Evolutionary conservation across 2,329 filamentous ascomycete species (phyloP).

Genomic region (Fusarium sp.): DNA sequence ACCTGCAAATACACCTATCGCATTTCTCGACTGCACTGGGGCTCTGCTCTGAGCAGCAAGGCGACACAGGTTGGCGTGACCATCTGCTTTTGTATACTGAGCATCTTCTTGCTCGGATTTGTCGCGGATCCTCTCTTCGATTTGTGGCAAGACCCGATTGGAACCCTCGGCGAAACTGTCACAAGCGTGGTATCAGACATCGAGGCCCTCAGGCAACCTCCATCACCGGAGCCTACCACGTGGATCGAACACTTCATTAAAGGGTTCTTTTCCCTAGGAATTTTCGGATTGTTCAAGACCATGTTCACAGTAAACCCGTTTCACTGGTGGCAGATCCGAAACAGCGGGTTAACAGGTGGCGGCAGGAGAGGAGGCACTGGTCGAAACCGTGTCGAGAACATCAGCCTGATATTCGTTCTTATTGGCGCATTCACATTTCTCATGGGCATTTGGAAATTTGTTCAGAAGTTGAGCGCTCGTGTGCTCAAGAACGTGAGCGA

Average conservation of each 20-base stretch:
- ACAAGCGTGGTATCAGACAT: constrained; percentile 57
- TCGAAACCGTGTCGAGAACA: constrained; percentile 79
- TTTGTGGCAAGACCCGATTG: constrained; percentile 82
- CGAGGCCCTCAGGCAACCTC: constrained; percentile 50
- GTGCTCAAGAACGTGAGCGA: constrained; percentile 83
- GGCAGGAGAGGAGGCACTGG: constrained; percentile 71
- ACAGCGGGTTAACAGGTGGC: constrained; percentile 65
- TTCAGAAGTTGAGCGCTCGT: constrained; percentile 76
- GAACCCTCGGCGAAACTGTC: constrained; percentile 66
- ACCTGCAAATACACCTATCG: constrained; percentile 88
- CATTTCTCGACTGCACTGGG: constrained; percentile 81
- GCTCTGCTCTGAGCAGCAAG: constrained; percentile 74
- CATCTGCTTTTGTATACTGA: constrained; percentile 73
- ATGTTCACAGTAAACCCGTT: constrained; percentile 79
- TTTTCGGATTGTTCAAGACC: constrained; percentile 86
- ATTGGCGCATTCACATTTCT: constrained; percentile 85
- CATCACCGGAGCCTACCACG: constrained; percentile 63
- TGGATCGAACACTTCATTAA: constrained; percentile 91
- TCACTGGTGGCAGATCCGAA: constrained; percentile 80
- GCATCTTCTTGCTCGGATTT: constrained; percentile 88
- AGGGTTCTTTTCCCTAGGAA: constrained; percentile 87
- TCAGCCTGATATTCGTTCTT: constrained; percentile 82
- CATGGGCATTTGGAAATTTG: constrained; percentile 85
- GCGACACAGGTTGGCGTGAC: constrained; percentile 78
- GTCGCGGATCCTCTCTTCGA: constrained; percentile 93